phyloP scores from a whole-genome alignment of 1,139 yeast genomes.

The Geotrichum cucujoidarum region DNA sequence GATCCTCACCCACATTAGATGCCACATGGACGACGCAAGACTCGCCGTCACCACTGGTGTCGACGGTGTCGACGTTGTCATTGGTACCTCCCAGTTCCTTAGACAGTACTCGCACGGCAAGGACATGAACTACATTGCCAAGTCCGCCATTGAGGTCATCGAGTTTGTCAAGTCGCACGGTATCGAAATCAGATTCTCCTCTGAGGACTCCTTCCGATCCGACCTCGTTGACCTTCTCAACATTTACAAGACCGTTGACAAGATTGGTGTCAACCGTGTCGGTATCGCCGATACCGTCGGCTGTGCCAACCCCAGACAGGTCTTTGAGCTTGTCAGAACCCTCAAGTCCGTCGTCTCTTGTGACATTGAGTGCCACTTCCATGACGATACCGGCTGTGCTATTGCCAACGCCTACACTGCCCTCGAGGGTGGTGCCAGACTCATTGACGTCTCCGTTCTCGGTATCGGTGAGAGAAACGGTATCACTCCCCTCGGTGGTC shows the following conservation, averaged over 20 bases:
- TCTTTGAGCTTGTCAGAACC: constrained; percentile 91
- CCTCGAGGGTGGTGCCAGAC: constrained; percentile 93
- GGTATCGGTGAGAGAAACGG: constrained; percentile 99
- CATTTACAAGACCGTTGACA: constrained; percentile 94
- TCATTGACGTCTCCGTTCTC: constrained; percentile 90
- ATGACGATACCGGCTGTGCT: constrained; percentile 98
- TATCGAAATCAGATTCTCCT: constrained; percentile 92
- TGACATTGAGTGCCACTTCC: constrained; percentile 98
- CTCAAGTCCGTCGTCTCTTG: constrained; percentile 90
- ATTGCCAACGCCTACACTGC: constrained; percentile 98
- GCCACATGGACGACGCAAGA: constrained; percentile 98
- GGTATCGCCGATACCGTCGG: constrained; percentile 99
- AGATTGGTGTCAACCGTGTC: constrained; percentile 96
- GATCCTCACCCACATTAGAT: constrained; percentile 85
- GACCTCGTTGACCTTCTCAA: constrained; percentile 92
- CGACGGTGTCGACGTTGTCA: constrained; percentile 97
- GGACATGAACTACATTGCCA: constrained; percentile 97
- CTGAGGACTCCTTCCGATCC: constrained; percentile 96
- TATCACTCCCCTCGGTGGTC: constrained; percentile 94
- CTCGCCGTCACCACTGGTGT: constrained; percentile 98
- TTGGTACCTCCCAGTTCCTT: constrained; percentile 93
- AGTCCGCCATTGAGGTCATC: constrained; percentile 92
- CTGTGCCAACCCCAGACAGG: constrained; percentile 98
- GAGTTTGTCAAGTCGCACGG: constrained; percentile 97
- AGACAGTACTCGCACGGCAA: constrained; percentile 96